Evolutionary conservation across 306 rosid genomes (phyloP).

Genomic region (Aeschynomene evenia): DNA sequence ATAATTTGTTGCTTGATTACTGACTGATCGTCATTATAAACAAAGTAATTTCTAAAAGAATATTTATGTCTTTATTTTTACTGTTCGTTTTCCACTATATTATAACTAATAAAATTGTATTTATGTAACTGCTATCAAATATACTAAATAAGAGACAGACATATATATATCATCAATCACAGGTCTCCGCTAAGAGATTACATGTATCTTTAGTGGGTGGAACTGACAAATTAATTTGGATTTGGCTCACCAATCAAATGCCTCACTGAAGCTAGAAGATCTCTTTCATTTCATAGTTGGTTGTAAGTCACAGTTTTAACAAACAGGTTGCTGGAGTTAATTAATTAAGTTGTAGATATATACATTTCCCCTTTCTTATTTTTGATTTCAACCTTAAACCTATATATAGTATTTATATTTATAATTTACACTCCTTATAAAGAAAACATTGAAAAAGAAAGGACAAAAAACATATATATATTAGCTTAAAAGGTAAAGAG

Average conservation of each 20-base stretch:
- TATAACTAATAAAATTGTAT: too few relatives aligned
- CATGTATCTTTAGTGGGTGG: constrained; percentile 3
- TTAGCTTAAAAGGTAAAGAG: not conserved
- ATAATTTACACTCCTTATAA: not conserved
- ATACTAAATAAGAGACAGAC: too few relatives aligned
- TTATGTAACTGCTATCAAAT: too few relatives aligned
- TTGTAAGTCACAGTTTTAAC: constrained; percentile 27
- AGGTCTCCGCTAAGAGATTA: constrained; percentile 13
- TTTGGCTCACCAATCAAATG: constrained; percentile 14
- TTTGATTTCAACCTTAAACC: constrained; percentile 16
- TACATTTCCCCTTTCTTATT: not conserved
- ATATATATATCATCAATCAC: not conserved
- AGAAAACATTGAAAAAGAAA: not conserved
- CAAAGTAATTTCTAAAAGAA: too few relatives aligned
- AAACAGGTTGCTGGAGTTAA: not conserved
- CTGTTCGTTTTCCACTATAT: too few relatives aligned
- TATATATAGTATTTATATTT: not conserved
- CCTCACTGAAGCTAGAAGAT: not conserved
- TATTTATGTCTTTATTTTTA: too few relatives aligned
- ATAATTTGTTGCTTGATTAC: too few relatives aligned
- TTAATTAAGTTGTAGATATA: not conserved
- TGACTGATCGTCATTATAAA: too few relatives aligned
- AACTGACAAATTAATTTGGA: constrained; percentile 2
- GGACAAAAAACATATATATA: not conserved
- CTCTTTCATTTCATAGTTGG: constrained; percentile 28